A percentile compares a stretch with the other conserved stretches of the same genome.
These are phyloP conservation scores for Neonectria neomacrospora DNA, from an alignment of 2,329 filamentous ascomycete genomes.

Conservation along the genomic window DNA sequence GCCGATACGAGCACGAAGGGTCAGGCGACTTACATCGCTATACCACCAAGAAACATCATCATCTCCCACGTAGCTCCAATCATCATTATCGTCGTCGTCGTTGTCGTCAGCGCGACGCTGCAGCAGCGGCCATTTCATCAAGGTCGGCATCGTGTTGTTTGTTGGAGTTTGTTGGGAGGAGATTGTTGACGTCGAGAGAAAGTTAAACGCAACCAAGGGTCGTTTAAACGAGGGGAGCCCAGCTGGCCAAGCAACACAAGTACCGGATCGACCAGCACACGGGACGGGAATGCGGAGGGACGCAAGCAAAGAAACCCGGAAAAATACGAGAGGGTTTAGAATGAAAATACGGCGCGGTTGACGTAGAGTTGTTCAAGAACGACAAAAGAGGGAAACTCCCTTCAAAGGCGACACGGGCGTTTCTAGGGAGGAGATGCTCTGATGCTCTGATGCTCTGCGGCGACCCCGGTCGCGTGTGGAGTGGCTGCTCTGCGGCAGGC, in stretches of 20 bases:
- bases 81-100: not conserved
- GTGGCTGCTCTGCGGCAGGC: conserved; percentile 38
- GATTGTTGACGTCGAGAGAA: conserved; percentile 2
- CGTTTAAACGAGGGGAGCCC: not conserved
- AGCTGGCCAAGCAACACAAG: conserved; percentile 4
- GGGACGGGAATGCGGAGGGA: not conserved
- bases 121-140: conserved; percentile 31
- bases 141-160: conserved; percentile 32
- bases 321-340: not conserved
- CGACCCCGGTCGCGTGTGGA: conserved; percentile 4
- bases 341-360: too few species aligned
- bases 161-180: not conserved
- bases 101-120: conserved; percentile 32
- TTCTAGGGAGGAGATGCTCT: not conserved
- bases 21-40: conserved; percentile 39
- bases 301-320: not conserved
- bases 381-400: not conserved
- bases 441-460: not conserved
- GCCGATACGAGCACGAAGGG: not conserved
- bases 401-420: not conserved
- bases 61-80: conserved; percentile 8
- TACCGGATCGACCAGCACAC: not conserved
- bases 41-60: conserved; percentile 47
- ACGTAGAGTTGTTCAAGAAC: not conserved
- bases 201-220: conserved; percentile 1